Evolutionary conservation across 2,329 filamentous ascomycete species (phyloP), one percentile per base, ranked within the genome.

Genomic region (Aspergillus quadricinctus): DNA sequence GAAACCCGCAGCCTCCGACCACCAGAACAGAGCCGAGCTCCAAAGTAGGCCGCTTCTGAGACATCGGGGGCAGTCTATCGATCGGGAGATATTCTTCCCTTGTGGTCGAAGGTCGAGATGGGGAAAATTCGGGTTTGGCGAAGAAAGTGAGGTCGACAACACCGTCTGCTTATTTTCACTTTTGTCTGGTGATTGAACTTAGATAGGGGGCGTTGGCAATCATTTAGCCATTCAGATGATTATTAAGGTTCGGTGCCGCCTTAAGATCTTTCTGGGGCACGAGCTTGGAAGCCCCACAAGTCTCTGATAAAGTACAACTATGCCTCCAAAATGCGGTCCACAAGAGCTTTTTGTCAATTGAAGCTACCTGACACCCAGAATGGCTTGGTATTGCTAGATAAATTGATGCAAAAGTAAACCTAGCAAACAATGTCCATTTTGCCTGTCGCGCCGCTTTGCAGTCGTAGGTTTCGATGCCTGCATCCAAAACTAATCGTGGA

Each of bases 1-100:
- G 82, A 76, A 94, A 93, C 63, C 90, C 90, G 71, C 90, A 92
- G 70, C 90, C 90, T 67, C 90, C 90, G 64, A 93, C 86, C 64
- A 94, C 86, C 64, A 92, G 81, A 67, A 92, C 88, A 62, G 82
- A 84, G 69, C 88, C 88, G 52, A 92, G 79, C 57, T 75, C 69
- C 50, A 77, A 66, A 14, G 69, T 68, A 56, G 71, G 64, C 46
- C 58, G 57, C 54, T 70, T 66, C 46, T 56, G 57, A 53, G 71
- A 62, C 71, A 73, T 73, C 57, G 17, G 60, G 50, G 49, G 48
- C 23, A 49, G 28, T 27, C 27, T 48, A 46, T 51, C 45, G n/a
- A 46, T 17, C 21, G 52, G 17, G 14, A 0, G 14, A 37, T 17
- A 17, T 7, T 37, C 31, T 37, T 17, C 17, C 5, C 17, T 17